Percentiles rank a stretch among this genome's conserved stretches.
phyloP scores from a whole-genome alignment of 768 basidiomycete genomes.

The Collybiopsis luxurians region DNA sequence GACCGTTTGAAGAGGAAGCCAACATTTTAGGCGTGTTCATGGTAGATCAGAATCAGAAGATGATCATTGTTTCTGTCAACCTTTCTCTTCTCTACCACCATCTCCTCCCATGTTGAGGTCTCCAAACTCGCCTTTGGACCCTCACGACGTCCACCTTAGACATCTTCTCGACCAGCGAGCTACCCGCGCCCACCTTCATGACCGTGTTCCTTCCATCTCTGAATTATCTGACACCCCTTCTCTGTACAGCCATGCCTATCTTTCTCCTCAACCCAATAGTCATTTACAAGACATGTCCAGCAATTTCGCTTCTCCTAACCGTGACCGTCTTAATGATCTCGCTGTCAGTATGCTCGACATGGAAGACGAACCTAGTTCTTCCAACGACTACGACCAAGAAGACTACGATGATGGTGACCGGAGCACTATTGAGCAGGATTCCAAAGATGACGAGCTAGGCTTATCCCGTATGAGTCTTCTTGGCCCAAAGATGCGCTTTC shows the following conservation, averaged over 20 bases:
- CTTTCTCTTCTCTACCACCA: slow-evolving; percentile 5
- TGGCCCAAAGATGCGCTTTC: slow-evolving; percentile 83
- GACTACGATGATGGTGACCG: slow-evolving; percentile 29
- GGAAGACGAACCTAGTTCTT: slow-evolving; percentile 48
- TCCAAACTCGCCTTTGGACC: slow-evolving; percentile 31
- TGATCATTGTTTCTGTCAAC: slow-evolving; percentile 1
- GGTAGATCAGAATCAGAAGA: no score
- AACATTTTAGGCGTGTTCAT: no score
- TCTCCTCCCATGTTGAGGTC: slow-evolving; percentile 38
- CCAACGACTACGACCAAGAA: slow-evolving; percentile 25
- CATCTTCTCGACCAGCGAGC: slow-evolving; percentile 53
- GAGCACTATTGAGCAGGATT: slow-evolving; percentile 30
- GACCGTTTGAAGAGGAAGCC: slow-evolving; percentile 59
- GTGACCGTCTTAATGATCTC: slow-evolving; percentile 42
- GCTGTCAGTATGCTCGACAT: slow-evolving; percentile 55
- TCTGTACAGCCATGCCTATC: slow-evolving; percentile 59
- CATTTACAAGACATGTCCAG: slow-evolving; percentile 4
- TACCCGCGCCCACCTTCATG: slow-evolving; percentile 44
- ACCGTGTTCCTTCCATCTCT: slow-evolving; percentile 52
- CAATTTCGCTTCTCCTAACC: slow-evolving; percentile 15
- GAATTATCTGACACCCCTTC: slow-evolving; percentile 63
- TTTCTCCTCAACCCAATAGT: slow-evolving; percentile 43
- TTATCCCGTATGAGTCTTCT: slow-evolving; percentile 63
- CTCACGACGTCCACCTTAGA: slow-evolving; percentile 46
- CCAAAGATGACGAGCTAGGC: slow-evolving; percentile 40